phyloP scores from a whole-genome alignment of 1,284 basidiomycete species.

The Laetiporus sulphureus region DNA sequence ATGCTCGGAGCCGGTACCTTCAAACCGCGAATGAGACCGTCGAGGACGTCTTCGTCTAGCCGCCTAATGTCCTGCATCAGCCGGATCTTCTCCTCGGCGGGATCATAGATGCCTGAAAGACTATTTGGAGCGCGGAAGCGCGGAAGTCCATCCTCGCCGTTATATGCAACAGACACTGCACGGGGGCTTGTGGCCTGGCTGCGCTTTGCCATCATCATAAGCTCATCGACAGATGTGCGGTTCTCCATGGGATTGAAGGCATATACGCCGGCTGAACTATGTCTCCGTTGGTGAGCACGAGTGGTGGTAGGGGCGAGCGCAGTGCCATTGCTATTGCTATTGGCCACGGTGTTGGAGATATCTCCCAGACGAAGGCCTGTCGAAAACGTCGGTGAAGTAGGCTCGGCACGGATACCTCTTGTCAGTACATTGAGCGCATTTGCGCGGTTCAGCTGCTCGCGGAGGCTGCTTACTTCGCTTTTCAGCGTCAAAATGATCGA shows the following conservation, averaged over 20 bases:
- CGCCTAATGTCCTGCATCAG: slow-evolving; percentile 89
- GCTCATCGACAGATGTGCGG: slow-evolving; percentile 72
- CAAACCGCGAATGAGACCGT: slow-evolving; percentile 85
- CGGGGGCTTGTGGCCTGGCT: slow-evolving; percentile 75
- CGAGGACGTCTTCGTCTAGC: slow-evolving; percentile 91
- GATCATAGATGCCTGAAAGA: slow-evolving; percentile 65
- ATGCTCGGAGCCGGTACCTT: slow-evolving; percentile 92
- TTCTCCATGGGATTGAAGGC: slow-evolving; percentile 53
- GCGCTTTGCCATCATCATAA: slow-evolving; percentile 73
- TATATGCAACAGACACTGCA: slow-evolving; percentile 89
- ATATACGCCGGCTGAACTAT: slow-evolving; percentile 81
- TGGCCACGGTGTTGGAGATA: slow-evolving; percentile 31
- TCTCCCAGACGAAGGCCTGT: slow-evolving; percentile 57
- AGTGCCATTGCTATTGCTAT: slow-evolving; percentile 18
- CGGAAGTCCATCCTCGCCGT: slow-evolving; percentile 67
- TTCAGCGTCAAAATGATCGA: slow-evolving; percentile 86
- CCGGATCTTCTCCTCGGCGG: slow-evolving; percentile 92
- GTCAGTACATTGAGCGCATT: slow-evolving; percentile 86
- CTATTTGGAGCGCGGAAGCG: slow-evolving; percentile 67
- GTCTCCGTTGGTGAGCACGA: slow-evolving; percentile 69
- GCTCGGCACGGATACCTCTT: slow-evolving; percentile 59
- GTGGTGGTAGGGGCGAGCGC: slow-evolving; percentile 22
- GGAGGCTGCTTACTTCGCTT: slow-evolving; percentile 84
- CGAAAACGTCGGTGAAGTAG: slow-evolving; percentile 79
- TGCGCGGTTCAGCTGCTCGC: slow-evolving; percentile 93